Base-by-base conservation (phyloP, 106 monocot genomes). In the Ottelia alismoides region DNA sequence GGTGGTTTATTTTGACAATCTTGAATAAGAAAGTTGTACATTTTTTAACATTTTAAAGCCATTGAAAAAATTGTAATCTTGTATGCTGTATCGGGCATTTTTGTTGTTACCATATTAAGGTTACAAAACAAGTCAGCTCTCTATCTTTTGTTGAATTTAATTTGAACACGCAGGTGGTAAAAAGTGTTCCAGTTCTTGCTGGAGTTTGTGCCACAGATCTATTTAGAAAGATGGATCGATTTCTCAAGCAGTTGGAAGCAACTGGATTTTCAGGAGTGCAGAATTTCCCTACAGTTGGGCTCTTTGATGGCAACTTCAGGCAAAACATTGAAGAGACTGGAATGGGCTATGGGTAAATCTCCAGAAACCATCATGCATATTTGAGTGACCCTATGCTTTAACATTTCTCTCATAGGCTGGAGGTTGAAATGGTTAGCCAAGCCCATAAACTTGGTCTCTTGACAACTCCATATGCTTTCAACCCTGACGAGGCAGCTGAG, bases 121-220 rank as follows among this genome's bases (percentile, higher is more conserved):
- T n/a, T n/a, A n/a, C n/a, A n/a, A n/a, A n/a, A n/a, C n/a, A n/a
- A n/a, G n/a, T n/a, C n/a, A n/a, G n/a, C n/a, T n/a, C n/a, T n/a
- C n/a, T n/a, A n/a, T n/a, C n/a, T n/a, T n/a, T n/a, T n/a, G n/a
- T n/a, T n/a, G n/a, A n/a, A n/a, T n/a, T n/a, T n/a, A n/a, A n/a
- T n/a, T n/a, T n/a, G 31, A 29, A 12, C n/a, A 26, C 44, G 28
- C 22, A 92, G 83, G 88, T 94, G 28, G 94, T 94, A 11, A 88
- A 94, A 69, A 51, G 58, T 32, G 88, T 88, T 27, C 94, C 84
- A 2, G 74, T 94, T 81, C 88, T 94, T 55, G 94, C 88, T 65
- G 94, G 94, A 50, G 94, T 88, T 19, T 94, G 94, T 60, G 94
- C 83, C 29, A 88, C 94, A 2, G 94, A 94, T 78, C 94, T 88